Base-by-base conservation (phyloP, 208 protist genomes). In the Leishmania guyanensis region DNA sequence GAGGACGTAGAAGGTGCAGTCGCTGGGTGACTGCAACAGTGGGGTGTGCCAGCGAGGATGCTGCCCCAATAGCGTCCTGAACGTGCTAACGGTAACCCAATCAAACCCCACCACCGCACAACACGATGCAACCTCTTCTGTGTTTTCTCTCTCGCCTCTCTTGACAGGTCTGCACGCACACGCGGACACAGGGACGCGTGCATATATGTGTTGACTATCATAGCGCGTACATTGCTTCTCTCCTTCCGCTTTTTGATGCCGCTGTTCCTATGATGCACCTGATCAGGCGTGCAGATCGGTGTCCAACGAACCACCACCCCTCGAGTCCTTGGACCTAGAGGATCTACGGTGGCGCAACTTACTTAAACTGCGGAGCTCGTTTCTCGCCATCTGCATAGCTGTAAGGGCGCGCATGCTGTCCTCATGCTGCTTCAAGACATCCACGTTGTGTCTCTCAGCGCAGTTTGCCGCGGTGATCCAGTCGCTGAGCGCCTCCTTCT, bases 351-450 rank as follows among this genome's bases (percentile, higher is more conserved):
- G 54, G 20, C 66, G 39, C 53, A 33, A 33, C 14, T 77, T 54
- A 8, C 62, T 50, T 16, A 26, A 17, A 16, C 58, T 9, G 5
- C 20, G 53, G 8, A 60, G 20, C 26, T 22, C n/a, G 53, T 77
- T 56, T 20, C 77, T 78, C 14, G 26, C 50, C 10, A 6, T 2
- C 76, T 36, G 75, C 65, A 81, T 43, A 26, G 75, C 58, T n/a
- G 20, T 26, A 36, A 89, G 79, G 5, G 53, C 65, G 20, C 74
- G 75, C 85, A 89, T 89, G 78, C 82, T 86, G 6, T 69, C 78
- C 36, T 71, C 56, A 77, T 89, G 85, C 14, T 50, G 75, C 53
- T 77, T 58, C 53, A 89, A 75, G 12, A 77, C 78, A 56, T 89
- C 85, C 5, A 66, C 62, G 56, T 77, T 64, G 4, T 50, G 26